phyloP scores from a whole-genome alignment of 1,284 basidiomycete species.

The Ganoderma lingzhi region DNA sequence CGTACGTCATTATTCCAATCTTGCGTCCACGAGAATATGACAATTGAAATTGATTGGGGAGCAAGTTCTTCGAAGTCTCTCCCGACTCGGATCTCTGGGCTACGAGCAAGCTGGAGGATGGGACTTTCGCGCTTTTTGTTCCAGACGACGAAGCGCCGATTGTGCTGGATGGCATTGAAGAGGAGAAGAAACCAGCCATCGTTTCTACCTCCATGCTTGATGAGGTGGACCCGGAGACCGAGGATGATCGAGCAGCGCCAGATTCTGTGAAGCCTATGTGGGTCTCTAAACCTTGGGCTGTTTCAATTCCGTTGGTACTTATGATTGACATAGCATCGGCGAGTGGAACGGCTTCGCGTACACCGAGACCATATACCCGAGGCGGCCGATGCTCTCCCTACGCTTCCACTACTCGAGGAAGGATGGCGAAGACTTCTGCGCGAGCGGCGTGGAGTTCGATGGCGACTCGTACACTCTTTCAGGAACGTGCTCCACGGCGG shows the following conservation, averaged over 20 bases:
- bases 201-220: slow-evolving; percentile 13
- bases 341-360: slow-evolving; percentile 22
- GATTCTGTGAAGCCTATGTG: slow-evolving; percentile 9
- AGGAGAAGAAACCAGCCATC: background rate
- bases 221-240: slow-evolving; percentile 12
- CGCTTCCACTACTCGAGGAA: slow-evolving; percentile 16
- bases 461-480: slow-evolving; percentile 5
- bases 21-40: background rate
- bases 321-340: slow-evolving; percentile 12
- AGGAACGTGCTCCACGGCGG: background rate
- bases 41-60: background rate
- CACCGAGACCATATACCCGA: slow-evolving; percentile 7
- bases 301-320: background rate
- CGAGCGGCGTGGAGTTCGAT: slow-evolving; percentile 16
- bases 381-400: slow-evolving; percentile 15
- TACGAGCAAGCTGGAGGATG: background rate
- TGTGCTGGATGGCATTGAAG: slow-evolving; percentile 10
- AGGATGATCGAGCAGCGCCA: slow-evolving; percentile 16
- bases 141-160: background rate
- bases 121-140: background rate
- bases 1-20: slow-evolving; percentile 24
- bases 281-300: background rate
- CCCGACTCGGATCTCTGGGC: slow-evolving; percentile 14
- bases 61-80: slow-evolving; percentile 10
- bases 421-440: slow-evolving; percentile 11